Percentiles rank a stretch among this genome's conserved stretches.
These are phyloP conservation scores for Termitomyces heimii DNA, from an alignment of 768 basidiomycete species.

Conservation along the genomic window DNA sequence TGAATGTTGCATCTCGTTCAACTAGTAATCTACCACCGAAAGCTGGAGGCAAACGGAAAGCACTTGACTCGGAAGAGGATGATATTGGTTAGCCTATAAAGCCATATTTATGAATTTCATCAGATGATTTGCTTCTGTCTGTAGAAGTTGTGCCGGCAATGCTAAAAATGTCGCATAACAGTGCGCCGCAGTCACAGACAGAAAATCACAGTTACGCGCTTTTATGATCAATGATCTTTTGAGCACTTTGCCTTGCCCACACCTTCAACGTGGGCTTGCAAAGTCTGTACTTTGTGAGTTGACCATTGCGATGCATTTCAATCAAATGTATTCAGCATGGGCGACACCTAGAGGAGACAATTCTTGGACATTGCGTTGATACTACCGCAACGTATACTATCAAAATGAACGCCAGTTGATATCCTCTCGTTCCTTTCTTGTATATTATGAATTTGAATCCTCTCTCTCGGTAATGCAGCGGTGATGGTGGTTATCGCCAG, in stretches of 20 bases:
- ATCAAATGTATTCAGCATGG: constrained; percentile 50
- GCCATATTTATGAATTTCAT: background rate
- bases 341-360: constrained; percentile 39
- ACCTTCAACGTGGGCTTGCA: constrained; percentile 43
- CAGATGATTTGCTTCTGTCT: background rate
- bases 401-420: background rate
- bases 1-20: background rate
- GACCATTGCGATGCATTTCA: background rate
- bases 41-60: constrained; percentile 10
- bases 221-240: background rate
- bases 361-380: constrained; percentile 6
- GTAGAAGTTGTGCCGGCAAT: constrained; percentile 5
- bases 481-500: constrained; percentile 23
- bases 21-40: background rate
- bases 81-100: constrained; percentile 1
- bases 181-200: background rate
- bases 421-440: background rate
- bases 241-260: background rate
- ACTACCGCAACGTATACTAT: background rate
- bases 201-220: background rate
- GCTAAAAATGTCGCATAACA: background rate
- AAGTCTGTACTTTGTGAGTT: constrained; percentile 61
- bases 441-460: constrained; percentile 3
- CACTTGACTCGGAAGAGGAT: constrained; percentile 1
- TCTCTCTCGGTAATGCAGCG: background rate